Percentiles rank a stretch among this genome's conserved stretches.
phyloP scores from a whole-genome alignment of 495 filamentous ascomycete species.

The Tuber umbilicatum region DNA sequence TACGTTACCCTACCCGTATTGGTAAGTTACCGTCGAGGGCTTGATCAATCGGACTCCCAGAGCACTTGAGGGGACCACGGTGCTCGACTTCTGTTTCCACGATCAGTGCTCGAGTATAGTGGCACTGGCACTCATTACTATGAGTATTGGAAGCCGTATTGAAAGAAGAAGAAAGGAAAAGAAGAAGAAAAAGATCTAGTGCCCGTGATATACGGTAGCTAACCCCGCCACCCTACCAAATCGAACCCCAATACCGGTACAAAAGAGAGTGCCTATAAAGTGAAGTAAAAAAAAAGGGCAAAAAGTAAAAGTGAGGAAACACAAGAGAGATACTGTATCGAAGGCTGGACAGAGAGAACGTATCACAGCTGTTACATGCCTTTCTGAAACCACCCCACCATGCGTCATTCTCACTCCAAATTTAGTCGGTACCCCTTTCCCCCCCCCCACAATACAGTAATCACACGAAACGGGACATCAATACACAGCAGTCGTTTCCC shows the following conservation, averaged over 20 bases:
- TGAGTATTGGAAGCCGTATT: not conserved
- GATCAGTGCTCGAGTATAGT: not conserved
- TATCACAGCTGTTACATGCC: not conserved
- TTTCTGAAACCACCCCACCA: not conserved
- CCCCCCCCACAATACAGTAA: slow-evolving; percentile 1
- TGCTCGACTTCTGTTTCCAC: not conserved
- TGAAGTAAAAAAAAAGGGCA: no score
- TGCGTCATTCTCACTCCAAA: not conserved
- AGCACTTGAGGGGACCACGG: not conserved
- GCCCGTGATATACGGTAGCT: not conserved
- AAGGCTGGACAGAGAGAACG: not conserved
- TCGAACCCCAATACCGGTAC: not conserved
- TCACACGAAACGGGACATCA: slow-evolving; percentile 23
- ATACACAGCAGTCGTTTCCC: slow-evolving; percentile 7
- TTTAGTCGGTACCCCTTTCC: not conserved
- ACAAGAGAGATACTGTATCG: not conserved
- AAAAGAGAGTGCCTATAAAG: not conserved
- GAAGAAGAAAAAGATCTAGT: not conserved
- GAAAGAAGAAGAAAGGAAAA: not conserved
- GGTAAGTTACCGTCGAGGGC: not conserved
- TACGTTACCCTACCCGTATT: not conserved
- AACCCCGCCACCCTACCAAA: not conserved
- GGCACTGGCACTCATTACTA: not conserved
- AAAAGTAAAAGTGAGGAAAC: not conserved
- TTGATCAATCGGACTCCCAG: not conserved